Evolutionary conservation across 176 grass and related monocot genomes (phyloP), one percentile per base, ranked within the genome.

Genomic region (Otatea glauca): DNA sequence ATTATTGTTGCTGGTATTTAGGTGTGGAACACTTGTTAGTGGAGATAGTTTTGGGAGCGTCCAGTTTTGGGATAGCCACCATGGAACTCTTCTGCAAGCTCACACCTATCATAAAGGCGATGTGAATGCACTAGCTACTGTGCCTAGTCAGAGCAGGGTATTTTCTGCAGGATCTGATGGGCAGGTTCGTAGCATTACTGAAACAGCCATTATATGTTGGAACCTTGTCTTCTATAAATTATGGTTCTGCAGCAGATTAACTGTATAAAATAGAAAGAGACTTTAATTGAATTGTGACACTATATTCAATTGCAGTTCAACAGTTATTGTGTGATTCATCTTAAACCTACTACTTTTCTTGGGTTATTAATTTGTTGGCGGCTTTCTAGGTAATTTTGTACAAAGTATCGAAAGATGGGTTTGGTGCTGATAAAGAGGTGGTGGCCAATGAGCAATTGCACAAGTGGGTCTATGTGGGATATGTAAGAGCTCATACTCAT

Each of bases 81-180:
- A 94, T 89, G 96, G 96, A 51, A 99, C 96, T 80, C 96, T 99
- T 89, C 16, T 99, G 62, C 93, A 96, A 92, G 88, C 91, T 66
- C 89, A 92, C 58, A 86, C 89, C 47, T 74, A 94, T 70, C 97
- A 99, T 85, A 91, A 92, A 41, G 97, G 91, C 14, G 92, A 99
- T 21, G 97, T 99, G 39, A 89, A 89, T 84, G 97, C 97, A 37
- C 72, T 99, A 76, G 87, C 91, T 81, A 75, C 93, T 92, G 65
- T 89, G 84, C 93, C 97, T 76, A 82, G 76, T 84, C 93, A 94
- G 81, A 94, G 86, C 81, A 90, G 90, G 68, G 78, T 99, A 16
- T 99, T 99, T 85, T 99, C 97, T 56, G 90, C 97, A 83, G 97
- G 97, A 81, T 94, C 97, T 67, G 97, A 99, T 89, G 97, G 97